Evolutionary conservation across 2,329 filamentous ascomycete species (phyloP), one percentile per base, ranked within the genome.

Genomic region (Aspergillus quadrilineatus): DNA sequence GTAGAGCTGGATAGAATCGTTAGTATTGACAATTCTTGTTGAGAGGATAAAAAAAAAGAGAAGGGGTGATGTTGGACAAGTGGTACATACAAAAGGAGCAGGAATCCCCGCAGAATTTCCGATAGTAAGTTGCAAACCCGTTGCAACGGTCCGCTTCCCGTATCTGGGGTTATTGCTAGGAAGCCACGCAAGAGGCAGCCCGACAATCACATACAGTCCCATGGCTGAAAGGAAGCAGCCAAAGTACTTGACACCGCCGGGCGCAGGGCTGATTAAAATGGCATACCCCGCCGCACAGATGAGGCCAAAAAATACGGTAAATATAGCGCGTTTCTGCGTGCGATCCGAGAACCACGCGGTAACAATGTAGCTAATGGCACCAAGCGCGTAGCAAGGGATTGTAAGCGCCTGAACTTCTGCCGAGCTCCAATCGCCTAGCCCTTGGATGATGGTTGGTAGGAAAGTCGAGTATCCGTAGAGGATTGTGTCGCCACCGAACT

Each of bases 161-260:
- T 57, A 57, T 3, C 55, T 50, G 6, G 55, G 55, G 10, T 43
- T 57, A 34, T 57, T 57, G 26, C 50, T 57, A 15, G 55, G 55
- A 1, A 57, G 50, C 55, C 55, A 57, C 7, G 50, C 50, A 12
- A 57, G 45, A 3, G 55, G 55, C 6, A 57, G 34, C 8, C 55
- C 55, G 8, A 57, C 55, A 34, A 57, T 53, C 14, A 57, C 50
- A 30, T 57, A 57, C 10, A 57, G 26, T 2, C 55, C 55, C 50
- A 50, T 53, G 1, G 55, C 55, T 3, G 39, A 39, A 39, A 57
- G 50, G 39, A 57, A 57, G 41, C 55, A 57, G n/a, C 50, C 55
- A 45, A 57, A 57, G 36, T 57, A 57, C 10, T 53, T 53, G n/a
- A 50, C 55, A 4, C 55, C 55, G 2, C 50, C 45, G 0, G 55